Percentiles rank a stretch among this genome's conserved stretches.
phyloP scores from a whole-genome alignment of 768 basidiomycete genomes.

The Butyriboletus loyo region DNA sequence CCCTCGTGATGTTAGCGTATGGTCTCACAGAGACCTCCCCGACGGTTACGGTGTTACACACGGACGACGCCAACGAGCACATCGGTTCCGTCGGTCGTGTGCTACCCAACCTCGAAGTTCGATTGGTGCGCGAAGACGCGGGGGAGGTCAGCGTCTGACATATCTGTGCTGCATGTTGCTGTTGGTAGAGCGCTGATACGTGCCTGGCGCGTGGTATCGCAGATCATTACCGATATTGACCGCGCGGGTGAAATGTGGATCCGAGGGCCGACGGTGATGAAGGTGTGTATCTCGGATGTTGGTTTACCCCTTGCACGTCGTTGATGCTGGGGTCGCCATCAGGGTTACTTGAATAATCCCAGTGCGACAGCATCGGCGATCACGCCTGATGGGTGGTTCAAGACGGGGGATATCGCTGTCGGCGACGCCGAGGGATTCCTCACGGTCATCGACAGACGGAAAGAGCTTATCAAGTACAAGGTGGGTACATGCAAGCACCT shows the following conservation, averaged over 20 bases:
- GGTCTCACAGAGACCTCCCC: constrained; percentile 85
- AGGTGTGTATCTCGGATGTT: constrained; percentile 39
- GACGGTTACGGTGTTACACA: constrained; percentile 55
- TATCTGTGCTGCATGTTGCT: no score
- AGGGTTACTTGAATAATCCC: constrained; percentile 77
- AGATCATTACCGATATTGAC: constrained; percentile 28
- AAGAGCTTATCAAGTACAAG: constrained; percentile 79
- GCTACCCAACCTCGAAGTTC: constrained; percentile 72
- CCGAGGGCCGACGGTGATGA: constrained; percentile 77
- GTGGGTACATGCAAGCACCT: constrained; percentile 15
- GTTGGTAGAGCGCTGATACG: background rate
- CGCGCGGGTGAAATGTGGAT: constrained; percentile 81
- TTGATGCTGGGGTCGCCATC: background rate
- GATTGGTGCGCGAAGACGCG: constrained; percentile 64
- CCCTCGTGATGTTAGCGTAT: constrained; percentile 46
- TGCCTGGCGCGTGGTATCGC: background rate
- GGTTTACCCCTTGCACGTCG: background rate
- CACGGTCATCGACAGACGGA: constrained; percentile 69
- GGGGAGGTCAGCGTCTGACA: constrained; percentile 33
- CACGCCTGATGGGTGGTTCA: constrained; percentile 77
- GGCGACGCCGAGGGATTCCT: constrained; percentile 70
- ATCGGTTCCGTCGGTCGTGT: constrained; percentile 67
- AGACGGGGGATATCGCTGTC: constrained; percentile 80
- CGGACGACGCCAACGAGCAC: constrained; percentile 42
- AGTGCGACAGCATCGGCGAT: constrained; percentile 68